phyloP scores from a whole-genome alignment of 2,329 filamentous ascomycete genomes.

The Alternaria sp. region DNA sequence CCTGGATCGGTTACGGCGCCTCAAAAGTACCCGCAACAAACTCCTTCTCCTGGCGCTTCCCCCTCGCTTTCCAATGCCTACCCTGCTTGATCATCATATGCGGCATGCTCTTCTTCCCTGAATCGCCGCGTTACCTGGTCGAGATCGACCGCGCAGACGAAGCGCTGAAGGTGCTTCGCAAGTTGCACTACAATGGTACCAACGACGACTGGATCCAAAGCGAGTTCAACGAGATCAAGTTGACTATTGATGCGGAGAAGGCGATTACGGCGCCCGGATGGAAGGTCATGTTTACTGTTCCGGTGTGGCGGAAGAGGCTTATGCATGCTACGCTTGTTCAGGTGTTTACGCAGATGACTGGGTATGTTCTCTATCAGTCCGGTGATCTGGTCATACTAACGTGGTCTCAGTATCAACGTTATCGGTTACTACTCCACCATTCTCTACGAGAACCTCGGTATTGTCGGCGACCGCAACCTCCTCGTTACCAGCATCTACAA shows the following conservation, averaged over 20 bases:
- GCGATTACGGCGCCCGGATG: conserved; percentile 61
- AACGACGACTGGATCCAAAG: conserved; percentile 65
- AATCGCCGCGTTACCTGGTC: conserved; percentile 46
- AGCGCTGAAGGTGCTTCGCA: conserved; percentile 53
- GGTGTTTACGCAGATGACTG: conserved; percentile 70
- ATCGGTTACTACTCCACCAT: conserved; percentile 68
- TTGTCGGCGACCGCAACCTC: conserved; percentile 60
- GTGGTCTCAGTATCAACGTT: conserved; percentile 54
- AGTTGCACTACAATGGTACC: conserved; percentile 61
- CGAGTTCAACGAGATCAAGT: conserved; percentile 66
- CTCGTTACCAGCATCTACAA: conserved; percentile 68
- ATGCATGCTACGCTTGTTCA: conserved; percentile 68
- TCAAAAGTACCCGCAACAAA: conserved; percentile 45
- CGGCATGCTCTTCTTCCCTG: conserved; percentile 52
- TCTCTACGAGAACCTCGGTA: conserved; percentile 64
- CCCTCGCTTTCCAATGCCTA: conserved; percentile 55
- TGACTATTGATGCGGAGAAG: conserved; percentile 66
- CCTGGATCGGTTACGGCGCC: conserved; percentile 58
- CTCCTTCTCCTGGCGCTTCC: conserved; percentile 52
- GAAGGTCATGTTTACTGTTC: conserved; percentile 63
- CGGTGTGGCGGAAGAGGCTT: conserved; percentile 66
- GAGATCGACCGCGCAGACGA: conserved; percentile 63
- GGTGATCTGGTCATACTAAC: conserved; percentile 7
- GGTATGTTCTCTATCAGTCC: conserved; percentile 39
- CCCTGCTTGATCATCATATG: conserved; percentile 53